These are phyloP conservation scores for Gilbertella persicaria DNA, from an alignment of 371 early-diverging fungal genomes.

Conservation along the genomic window DNA sequence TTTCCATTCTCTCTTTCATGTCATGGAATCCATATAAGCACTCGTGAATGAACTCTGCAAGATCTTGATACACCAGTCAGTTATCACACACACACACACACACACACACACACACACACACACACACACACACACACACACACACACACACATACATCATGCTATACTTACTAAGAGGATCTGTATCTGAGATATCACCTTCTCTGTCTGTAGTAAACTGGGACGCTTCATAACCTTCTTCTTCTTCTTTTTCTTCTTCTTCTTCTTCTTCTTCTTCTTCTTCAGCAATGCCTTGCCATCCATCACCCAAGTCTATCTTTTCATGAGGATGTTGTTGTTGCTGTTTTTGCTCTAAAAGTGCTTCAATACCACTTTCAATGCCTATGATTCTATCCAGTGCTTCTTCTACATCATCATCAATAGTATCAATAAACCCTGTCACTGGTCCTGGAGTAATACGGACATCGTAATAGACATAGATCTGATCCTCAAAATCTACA, in stretches of 20 bases:
- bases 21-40: constrained; percentile 38
- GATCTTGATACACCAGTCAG: no score
- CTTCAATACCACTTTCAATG: constrained; percentile 34
- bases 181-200: no score
- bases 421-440: constrained; percentile 43
- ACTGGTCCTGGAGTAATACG: constrained; percentile 52
- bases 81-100: no score
- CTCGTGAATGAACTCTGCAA: constrained; percentile 32
- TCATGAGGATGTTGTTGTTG: neutral
- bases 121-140: no score
- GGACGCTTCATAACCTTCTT: neutral
- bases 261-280: constrained; percentile 18
- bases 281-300: constrained; percentile 43
- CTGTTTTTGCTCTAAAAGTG: constrained; percentile 14
- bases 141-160: no score
- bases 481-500: constrained; percentile 81
- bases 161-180: constrained; percentile 15
- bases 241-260: constrained; percentile 2
- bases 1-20: constrained; percentile 43
- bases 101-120: no score
- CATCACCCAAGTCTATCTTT: constrained; percentile 49
- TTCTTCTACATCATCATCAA: constrained; percentile 52
- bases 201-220: no score
- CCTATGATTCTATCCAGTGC: constrained; percentile 44
- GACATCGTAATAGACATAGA: constrained; percentile 80